Percentiles rank a stretch among this genome's conserved stretches.
phyloP scores from a whole-genome alignment of 176 grass and related monocot genomes.

The Tillandsia fasciculata region DNA sequence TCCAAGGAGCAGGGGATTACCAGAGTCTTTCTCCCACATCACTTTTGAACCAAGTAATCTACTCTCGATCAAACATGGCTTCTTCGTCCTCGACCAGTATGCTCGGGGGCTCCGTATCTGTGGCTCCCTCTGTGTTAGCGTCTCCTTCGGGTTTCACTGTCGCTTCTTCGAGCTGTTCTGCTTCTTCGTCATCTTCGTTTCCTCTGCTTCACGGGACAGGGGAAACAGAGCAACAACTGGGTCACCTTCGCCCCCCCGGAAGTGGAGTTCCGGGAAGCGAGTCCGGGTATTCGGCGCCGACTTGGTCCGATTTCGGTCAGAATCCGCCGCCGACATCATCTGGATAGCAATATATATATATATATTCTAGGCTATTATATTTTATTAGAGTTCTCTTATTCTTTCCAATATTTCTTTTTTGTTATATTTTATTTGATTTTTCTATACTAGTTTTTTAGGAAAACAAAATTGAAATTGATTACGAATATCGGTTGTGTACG shows the following conservation, averaged over 20 bases:
- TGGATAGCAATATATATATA: not conserved
- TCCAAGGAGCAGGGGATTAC: constrained; percentile 5
- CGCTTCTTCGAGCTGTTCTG: not conserved
- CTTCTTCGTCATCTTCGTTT: constrained; percentile 10
- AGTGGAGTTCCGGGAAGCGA: not conserved
- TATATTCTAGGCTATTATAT: not conserved
- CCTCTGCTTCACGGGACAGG: constrained; percentile 11
- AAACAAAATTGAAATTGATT: no score
- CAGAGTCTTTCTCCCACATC: constrained; percentile 12
- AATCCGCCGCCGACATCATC: constrained; percentile 16
- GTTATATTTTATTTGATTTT: no score
- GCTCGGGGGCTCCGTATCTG: not conserved
- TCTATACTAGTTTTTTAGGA: no score
- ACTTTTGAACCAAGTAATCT: constrained; percentile 18
- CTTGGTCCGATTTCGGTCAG: constrained; percentile 17
- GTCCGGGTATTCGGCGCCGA: not conserved
- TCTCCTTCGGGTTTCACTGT: not conserved
- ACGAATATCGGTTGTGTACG: no score
- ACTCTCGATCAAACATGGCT: no score
- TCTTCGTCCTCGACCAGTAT: no score
- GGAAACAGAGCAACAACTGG: not conserved
- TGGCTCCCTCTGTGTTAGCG: not conserved
- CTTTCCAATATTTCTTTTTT: not conserved
- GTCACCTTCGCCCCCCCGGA: not conserved
- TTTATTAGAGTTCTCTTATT: not conserved